Evolutionary conservation across 1,139 yeast species (phyloP).

Genomic region (Nadsonia starkeyi-henricii): DNA sequence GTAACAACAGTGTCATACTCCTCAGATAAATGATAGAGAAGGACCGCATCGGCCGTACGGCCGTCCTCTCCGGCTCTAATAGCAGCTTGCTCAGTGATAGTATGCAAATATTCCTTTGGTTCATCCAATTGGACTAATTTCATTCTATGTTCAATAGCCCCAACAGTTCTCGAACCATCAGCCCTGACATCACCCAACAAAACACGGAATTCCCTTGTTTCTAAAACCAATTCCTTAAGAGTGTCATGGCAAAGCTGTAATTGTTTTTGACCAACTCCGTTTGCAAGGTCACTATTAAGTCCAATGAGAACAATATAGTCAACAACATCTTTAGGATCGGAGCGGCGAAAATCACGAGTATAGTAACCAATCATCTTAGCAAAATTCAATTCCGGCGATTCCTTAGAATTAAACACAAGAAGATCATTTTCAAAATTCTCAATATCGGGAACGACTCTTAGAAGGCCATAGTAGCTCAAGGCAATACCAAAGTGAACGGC

Average conservation of each 20-base stretch:
- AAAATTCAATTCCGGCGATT: slow-evolving; percentile 20
- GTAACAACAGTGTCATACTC: slow-evolving; percentile 77
- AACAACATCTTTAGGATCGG: slow-evolving; percentile 83
- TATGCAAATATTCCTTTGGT: slow-evolving; percentile 40
- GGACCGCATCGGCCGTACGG: slow-evolving; percentile 69
- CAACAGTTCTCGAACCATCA: slow-evolving; percentile 70
- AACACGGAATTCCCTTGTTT: slow-evolving; percentile 72
- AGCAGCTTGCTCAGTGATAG: slow-evolving; percentile 78
- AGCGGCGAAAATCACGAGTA: slow-evolving; percentile 65
- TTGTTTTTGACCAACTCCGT: slow-evolving; percentile 16
- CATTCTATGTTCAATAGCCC: slow-evolving; percentile 71
- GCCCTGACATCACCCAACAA: slow-evolving; percentile 67
- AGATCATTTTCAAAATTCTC: slow-evolving; percentile 13
- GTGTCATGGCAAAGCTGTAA: slow-evolving; percentile 61
- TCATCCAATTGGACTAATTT: slow-evolving; percentile 47
- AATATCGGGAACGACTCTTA: slow-evolving; percentile 29
- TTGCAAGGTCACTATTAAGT: slow-evolving; percentile 26
- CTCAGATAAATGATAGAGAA: slow-evolving; percentile 76
- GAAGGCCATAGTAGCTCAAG: slow-evolving; percentile 58
- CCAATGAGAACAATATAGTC: slow-evolving; percentile 72
- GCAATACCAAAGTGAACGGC: slow-evolving; percentile 86
- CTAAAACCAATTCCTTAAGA: slow-evolving; percentile 67
- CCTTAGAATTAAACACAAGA: slow-evolving; percentile 14
- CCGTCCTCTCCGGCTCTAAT: slow-evolving; percentile 86
- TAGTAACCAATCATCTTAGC: slow-evolving; percentile 30